These are phyloP conservation scores for Podaxis sp. DNA, from an alignment of 768 basidiomycete species.

Conservation along the genomic window DNA sequence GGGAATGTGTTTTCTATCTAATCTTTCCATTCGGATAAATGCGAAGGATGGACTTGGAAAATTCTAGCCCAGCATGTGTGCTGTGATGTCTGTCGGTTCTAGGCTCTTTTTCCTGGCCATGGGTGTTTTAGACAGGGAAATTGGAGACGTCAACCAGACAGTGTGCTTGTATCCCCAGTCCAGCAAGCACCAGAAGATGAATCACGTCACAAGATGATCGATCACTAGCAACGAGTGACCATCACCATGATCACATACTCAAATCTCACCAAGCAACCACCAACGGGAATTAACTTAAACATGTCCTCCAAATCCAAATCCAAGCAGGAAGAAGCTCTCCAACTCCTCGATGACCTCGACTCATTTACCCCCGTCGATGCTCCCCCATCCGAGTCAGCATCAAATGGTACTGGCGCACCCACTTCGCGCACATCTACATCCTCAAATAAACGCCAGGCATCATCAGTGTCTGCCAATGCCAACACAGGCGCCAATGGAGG, in stretches of 20 bases:
- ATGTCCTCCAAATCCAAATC: conserved; percentile 58
- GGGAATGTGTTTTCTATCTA: conserved; percentile 4
- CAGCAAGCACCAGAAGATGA: not conserved
- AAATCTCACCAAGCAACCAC: not conserved
- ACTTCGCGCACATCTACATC: conserved; percentile 10
- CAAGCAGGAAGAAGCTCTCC: conserved; percentile 84
- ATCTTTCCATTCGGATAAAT: conserved; percentile 9
- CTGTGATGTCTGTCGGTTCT: not conserved
- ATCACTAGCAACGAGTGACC: not conserved
- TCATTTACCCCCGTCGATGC: conserved; percentile 45
- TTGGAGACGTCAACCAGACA: too few relatives aligned
- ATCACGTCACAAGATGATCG: conserved; percentile 1
- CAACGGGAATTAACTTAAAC: not conserved
- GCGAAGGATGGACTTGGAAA: conserved; percentile 3
- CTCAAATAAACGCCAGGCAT: conserved; percentile 13
- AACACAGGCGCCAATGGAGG: conserved; percentile 39
- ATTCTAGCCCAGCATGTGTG: not conserved
- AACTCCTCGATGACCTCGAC: conserved; percentile 93
- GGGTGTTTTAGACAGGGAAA: too few relatives aligned
- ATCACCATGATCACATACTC: conserved; percentile 5
- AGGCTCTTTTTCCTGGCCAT: not conserved
- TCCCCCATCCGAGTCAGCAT: conserved; percentile 10
- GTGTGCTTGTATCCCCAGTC: not conserved
- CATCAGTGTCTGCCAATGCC: not conserved
- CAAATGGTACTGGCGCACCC: conserved; percentile 17